These are phyloP conservation scores for Aciculosporium take DNA, from an alignment of 2,329 filamentous ascomycete species.

Conservation along the genomic window DNA sequence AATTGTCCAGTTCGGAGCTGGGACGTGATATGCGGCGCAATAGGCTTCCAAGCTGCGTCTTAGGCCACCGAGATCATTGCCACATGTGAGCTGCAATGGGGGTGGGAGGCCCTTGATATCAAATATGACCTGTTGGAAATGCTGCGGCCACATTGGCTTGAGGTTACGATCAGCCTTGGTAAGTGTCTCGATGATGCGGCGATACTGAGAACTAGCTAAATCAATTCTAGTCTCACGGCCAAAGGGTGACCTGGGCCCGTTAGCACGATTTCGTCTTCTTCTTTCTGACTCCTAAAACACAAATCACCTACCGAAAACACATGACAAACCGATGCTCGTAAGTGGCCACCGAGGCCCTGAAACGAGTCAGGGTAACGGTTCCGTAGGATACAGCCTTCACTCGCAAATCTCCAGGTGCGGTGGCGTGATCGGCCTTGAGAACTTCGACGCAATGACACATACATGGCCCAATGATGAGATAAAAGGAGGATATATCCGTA, in stretches of 20 bases:
- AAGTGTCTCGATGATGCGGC: constrained; percentile 38
- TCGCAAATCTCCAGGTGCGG: constrained; percentile 30
- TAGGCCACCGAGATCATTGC: constrained; percentile 40
- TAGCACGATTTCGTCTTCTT: not conserved
- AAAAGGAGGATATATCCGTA: constrained; percentile 37
- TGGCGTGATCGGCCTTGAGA: constrained; percentile 27
- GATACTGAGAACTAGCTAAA: constrained; percentile 39
- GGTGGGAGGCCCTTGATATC: constrained; percentile 37
- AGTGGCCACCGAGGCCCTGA: constrained; percentile 34
- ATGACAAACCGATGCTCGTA: constrained; percentile 43
- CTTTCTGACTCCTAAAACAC: not conserved
- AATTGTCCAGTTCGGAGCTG: constrained; percentile 36
- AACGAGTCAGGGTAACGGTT: constrained; percentile 35
- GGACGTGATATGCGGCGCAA: constrained; percentile 35
- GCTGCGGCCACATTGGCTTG: constrained; percentile 44
- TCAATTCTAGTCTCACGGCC: constrained; percentile 31
- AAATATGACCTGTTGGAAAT: constrained; percentile 39
- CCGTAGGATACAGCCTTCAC: constrained; percentile 36
- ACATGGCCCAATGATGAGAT: constrained; percentile 38
- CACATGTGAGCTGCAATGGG: constrained; percentile 37
- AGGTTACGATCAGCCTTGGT: constrained; percentile 40
- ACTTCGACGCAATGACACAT: constrained; percentile 39
- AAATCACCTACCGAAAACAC: constrained; percentile 34
- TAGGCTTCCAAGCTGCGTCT: constrained; percentile 41
- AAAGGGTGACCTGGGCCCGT: constrained; percentile 23